Percentiles rank a stretch among this genome's conserved stretches.
Evolutionary conservation across 2,329 filamentous ascomycete species (phyloP).

Genomic region (Dothistroma septosporum): DNA sequence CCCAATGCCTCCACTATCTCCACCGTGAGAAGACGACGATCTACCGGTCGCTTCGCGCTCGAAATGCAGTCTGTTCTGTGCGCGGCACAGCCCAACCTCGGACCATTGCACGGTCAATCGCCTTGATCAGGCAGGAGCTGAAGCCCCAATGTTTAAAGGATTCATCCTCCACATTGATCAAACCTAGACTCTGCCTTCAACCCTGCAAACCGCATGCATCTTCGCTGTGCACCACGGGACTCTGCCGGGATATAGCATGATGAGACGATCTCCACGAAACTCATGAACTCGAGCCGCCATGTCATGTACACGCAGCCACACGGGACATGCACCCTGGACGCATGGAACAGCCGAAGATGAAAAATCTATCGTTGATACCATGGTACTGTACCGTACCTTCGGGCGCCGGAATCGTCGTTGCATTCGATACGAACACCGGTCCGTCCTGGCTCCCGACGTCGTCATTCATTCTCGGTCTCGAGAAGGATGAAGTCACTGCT

Average conservation of each 20-base stretch:
- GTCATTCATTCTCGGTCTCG: no score
- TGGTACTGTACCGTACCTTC: not conserved
- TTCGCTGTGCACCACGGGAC: not conserved
- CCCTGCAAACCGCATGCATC: not conserved
- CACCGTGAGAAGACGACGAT: not conserved
- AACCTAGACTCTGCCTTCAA: not conserved
- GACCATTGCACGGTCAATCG: not conserved
- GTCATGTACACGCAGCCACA: not conserved
- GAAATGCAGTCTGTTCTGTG: not conserved
- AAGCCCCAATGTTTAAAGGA: no score
- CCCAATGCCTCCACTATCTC: slow-evolving; percentile 2
- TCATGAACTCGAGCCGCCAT: not conserved
- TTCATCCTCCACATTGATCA: not conserved
- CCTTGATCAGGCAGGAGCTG: not conserved
- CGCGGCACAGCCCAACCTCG: not conserved
- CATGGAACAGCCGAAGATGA: not conserved
- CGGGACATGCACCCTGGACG: not conserved
- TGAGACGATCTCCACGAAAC: not conserved
- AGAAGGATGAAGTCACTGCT: no score
- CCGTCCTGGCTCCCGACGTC: no score
- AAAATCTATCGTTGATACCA: not conserved
- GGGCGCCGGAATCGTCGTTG: not conserved
- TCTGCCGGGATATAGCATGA: not conserved
- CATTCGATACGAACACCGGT: not conserved
- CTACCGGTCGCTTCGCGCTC: not conserved